Evolutionary conservation across 306 rosid species (phyloP), one percentile per base, ranked within the genome.

Genomic region (Vachellia pachyceras): DNA sequence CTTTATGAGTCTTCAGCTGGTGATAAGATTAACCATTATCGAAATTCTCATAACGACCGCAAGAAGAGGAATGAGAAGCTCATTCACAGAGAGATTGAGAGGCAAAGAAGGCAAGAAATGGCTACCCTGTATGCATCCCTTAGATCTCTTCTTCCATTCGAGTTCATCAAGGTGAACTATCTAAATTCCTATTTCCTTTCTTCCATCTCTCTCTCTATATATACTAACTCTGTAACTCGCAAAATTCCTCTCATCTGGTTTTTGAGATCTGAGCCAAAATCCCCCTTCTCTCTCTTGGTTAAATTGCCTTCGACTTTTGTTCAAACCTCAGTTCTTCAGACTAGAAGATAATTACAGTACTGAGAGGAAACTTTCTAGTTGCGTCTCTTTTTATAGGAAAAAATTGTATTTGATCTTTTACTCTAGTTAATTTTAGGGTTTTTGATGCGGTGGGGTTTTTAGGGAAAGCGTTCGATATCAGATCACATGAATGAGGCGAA

Each of bases 91-190:
- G 97, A 90, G 42, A 87, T 79, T 41, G 97, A 92, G 82, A 90
- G 90, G 78, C 85, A 82, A 84, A 88, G 97, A 73, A 88, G 97
- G 84, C 90, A 90, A 88, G 97, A 90, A 85, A 92, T 92, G 97
- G 84, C 91, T 58, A 74, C 81, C 55, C 87, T 84, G 22, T 77
- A 83, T 76, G 73, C 85, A 29, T 84, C 92, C 6, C 97, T 92
- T 61, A 85, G 97, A 90, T 85, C 97, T 71, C 84, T 44, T 67
- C 90, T 87, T 69, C 90, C 90, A 52, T 82, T 82, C 73, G 83
- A 87, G 64, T 80, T 82, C 81, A 82, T 87, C 87, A 87, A 87
- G 90, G 90, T 85, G 52, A 84, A 52, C 39, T 33, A 3, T 52
- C 23, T 50, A 0, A 39, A 0, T 45, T 5, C 66, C 42, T 20